Percentiles rank a stretch among this genome's conserved stretches.
phyloP scores from a whole-genome alignment of 2,329 filamentous ascomycete species.

The Fusarium beomiforme region DNA sequence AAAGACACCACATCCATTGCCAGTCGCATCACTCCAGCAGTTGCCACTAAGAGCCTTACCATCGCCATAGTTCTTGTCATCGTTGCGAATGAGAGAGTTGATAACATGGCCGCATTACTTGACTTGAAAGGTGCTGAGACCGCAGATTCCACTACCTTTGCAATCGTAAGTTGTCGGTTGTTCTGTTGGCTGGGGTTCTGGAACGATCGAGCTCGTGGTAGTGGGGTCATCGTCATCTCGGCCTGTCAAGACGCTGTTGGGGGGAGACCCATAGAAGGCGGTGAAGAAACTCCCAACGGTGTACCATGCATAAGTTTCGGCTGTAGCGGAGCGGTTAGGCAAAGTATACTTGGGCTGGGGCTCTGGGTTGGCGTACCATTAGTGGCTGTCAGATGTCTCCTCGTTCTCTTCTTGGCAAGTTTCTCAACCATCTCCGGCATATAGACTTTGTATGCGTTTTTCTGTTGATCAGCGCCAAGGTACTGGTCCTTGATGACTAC shows the following conservation, averaged over 20 bases:
- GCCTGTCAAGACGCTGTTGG: not conserved
- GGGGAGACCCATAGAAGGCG: not conserved
- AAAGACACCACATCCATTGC: not conserved
- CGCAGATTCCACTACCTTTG: not conserved
- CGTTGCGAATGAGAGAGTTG: not conserved
- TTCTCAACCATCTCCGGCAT: not conserved
- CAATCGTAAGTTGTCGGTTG: not conserved
- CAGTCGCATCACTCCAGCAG: not conserved
- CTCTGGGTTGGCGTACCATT: not conserved
- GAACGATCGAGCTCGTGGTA: not conserved
- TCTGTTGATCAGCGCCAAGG: not conserved
- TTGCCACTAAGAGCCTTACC: not conserved
- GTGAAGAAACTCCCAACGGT: not conserved
- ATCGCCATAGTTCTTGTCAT: not conserved
- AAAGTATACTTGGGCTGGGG: too few species aligned
- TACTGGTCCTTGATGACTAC: not conserved
- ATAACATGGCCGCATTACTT: not conserved
- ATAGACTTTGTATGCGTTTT: not conserved
- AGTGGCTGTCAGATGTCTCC: not conserved
- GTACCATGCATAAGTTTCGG: not conserved
- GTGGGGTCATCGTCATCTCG: not conserved
- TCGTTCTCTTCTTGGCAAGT: not conserved
- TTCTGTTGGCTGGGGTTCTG: not conserved
- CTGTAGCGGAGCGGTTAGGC: not conserved
- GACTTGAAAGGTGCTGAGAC: not conserved